Evolutionary conservation across 2,329 filamentous ascomycete species (phyloP).

Genomic region (Sordariomycetes sp.): DNA sequence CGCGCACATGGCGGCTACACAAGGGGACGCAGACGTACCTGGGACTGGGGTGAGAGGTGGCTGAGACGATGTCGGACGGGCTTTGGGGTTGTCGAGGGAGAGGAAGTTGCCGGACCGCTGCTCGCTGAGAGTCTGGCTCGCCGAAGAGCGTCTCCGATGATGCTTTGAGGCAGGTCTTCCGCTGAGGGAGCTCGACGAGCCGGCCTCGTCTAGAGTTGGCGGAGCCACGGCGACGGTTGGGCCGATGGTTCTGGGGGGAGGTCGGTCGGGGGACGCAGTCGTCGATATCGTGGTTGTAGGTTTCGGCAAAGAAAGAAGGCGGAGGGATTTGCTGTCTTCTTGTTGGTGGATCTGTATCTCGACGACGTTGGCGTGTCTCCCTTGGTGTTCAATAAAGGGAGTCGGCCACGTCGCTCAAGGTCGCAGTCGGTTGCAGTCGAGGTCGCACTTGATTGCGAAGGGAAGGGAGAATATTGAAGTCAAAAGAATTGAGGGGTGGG

Average conservation of each 20-base stretch:
- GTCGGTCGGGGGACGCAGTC: neutral
- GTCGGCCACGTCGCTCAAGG: too few relatives aligned
- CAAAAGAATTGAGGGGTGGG: too few relatives aligned
- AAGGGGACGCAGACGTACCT: slow-evolving; percentile 29
- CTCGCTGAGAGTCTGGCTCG: slow-evolving; percentile 21
- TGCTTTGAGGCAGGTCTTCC: slow-evolving; percentile 37
- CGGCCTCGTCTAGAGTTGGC: slow-evolving; percentile 28
- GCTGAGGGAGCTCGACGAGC: slow-evolving; percentile 45
- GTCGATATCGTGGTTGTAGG: too few relatives aligned
- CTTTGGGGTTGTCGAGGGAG: slow-evolving; percentile 12
- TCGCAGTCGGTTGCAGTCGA: too few relatives aligned
- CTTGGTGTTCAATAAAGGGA: too few relatives aligned
- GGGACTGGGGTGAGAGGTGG: slow-evolving; percentile 41
- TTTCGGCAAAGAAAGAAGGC: too few relatives aligned
- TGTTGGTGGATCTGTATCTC: too few relatives aligned
- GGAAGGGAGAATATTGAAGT: too few relatives aligned
- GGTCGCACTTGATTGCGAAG: too few relatives aligned
- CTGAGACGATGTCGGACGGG: slow-evolving; percentile 9
- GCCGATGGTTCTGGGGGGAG: slow-evolving; percentile 12
- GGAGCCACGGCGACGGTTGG: slow-evolving; percentile 38
- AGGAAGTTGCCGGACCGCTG: slow-evolving; percentile 19
- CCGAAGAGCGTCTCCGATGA: slow-evolving; percentile 37
- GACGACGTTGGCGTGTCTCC: too few relatives aligned
- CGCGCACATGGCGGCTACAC: neutral
- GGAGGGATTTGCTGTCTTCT: too few relatives aligned